A percentile compares a stretch with the other conserved stretches of the same genome.
phyloP scores from a whole-genome alignment of 495 filamentous ascomycete genomes.

The Xylaria nigripes region DNA sequence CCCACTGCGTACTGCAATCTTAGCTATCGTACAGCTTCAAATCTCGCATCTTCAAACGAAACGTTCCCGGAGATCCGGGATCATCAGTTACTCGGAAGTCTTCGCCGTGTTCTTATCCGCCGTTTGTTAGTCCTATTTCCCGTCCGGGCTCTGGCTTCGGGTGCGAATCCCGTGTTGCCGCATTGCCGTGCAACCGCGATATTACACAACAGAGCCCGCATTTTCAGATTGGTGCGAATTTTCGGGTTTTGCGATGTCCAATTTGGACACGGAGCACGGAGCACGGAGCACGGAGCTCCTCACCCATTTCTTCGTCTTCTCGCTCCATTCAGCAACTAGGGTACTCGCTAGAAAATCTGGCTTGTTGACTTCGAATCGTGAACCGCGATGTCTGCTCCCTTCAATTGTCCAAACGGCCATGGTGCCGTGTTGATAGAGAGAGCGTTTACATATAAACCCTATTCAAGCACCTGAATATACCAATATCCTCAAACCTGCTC shows the following conservation, averaged over 20 bases:
- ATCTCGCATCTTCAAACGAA: background rate
- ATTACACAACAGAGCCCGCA: background rate
- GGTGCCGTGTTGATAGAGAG: background rate
- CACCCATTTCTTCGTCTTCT: background rate
- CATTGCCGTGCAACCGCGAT: background rate
- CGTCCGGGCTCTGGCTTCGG: background rate
- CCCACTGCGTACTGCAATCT: too few species aligned
- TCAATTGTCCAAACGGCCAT: background rate
- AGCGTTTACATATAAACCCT: background rate
- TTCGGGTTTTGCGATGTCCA: background rate
- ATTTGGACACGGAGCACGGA: conserved; percentile 11
- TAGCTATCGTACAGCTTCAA: too few species aligned
- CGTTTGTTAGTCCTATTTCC: background rate
- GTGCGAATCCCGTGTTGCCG: conserved; percentile 7
- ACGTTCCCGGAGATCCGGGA: background rate
- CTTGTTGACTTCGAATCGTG: background rate
- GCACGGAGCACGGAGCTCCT: conserved; percentile 6
- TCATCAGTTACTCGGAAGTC: background rate
- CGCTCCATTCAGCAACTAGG: background rate
- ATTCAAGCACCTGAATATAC: background rate
- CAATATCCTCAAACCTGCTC: background rate
- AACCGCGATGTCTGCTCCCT: background rate
- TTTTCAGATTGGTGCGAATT: conserved; percentile 6
- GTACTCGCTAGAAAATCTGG: background rate
- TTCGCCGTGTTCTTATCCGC: background rate